Percentiles rank a stretch among this genome's conserved stretches.
Conservation (phyloP, 768 basidiomycete species). For the Naganishia onofrii region DNA sequence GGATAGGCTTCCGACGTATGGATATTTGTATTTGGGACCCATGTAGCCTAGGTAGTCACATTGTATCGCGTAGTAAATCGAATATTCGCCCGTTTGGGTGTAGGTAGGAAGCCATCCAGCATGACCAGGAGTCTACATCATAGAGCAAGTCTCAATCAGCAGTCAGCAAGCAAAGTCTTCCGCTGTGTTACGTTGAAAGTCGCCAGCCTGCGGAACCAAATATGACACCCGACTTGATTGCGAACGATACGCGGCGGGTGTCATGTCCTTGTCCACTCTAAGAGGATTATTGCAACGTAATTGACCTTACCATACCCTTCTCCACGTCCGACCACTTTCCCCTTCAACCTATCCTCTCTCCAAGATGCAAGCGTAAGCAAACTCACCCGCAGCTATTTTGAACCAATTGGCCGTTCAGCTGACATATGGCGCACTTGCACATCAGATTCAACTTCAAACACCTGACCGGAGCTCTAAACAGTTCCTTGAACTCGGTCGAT, state of each 20-base stretch:
- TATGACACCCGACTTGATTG: neutral
- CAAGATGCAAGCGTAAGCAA: conserved; percentile 21
- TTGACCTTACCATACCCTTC: too few species aligned
- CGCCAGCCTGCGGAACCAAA: neutral
- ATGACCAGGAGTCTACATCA: too few species aligned
- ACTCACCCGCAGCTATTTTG: too few species aligned
- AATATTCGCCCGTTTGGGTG: neutral
- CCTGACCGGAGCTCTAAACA: conserved; percentile 20
- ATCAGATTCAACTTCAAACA: conserved; percentile 20
- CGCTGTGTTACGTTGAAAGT: too few species aligned
- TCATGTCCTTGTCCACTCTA: neutral
- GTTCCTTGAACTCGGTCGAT: conserved; percentile 41
- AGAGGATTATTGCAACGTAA: neutral
- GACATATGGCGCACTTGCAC: neutral
- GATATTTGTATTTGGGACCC: neutral
- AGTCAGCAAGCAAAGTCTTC: too few species aligned
- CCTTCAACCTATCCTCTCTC: neutral
- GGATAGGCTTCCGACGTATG: neutral
- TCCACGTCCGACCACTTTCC: neutral
- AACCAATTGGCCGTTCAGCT: too few species aligned
- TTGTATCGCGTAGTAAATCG: neutral
- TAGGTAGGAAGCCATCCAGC: too few species aligned
- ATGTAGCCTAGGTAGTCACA: neutral
- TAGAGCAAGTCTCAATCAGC: too few species aligned
- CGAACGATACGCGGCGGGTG: neutral